Percentiles rank a stretch among this genome's conserved stretches.
phyloP scores from a whole-genome alignment of 805 yeast species.

The Teunomyces atbi region DNA sequence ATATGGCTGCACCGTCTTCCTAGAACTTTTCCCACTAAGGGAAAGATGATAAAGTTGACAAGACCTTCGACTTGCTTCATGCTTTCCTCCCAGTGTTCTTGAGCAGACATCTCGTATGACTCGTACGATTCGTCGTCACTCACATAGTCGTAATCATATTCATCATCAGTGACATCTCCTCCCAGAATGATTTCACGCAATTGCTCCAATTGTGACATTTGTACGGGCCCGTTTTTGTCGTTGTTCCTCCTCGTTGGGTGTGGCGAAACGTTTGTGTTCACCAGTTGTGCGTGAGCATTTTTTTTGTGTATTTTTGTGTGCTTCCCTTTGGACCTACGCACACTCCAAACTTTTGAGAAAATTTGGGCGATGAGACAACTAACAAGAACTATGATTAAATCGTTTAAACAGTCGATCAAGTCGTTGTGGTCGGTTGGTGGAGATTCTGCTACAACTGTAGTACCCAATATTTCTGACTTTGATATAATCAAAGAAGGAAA shows the following conservation, averaged over 20 bases:
- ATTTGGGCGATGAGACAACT: neutral
- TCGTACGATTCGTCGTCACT: conserved; percentile 11
- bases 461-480: conserved; percentile 15
- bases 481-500: conserved; percentile 64
- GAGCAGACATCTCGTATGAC: conserved; percentile 44
- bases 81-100: conserved; percentile 74
- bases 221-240: no score
- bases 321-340: neutral
- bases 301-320: neutral
- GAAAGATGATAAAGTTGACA: conserved; percentile 58
- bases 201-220: conserved; percentile 9
- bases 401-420: conserved; percentile 3
- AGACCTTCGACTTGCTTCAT: conserved; percentile 57
- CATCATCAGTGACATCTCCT: conserved; percentile 2
- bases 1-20: conserved; percentile 53
- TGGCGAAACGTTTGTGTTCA: neutral
- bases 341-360: neutral
- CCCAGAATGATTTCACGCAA: conserved; percentile 6
- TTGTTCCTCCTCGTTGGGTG: neutral
- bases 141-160: conserved; percentile 9
- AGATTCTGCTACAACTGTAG: conserved; percentile 4
- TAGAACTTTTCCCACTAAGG: conserved; percentile 62
- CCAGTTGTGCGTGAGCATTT: neutral
- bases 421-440: conserved; percentile 1
- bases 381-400: conserved; percentile 1